Base-by-base conservation (phyloP, 2,329 filamentous ascomycete genomes). In the Stachybotrys echinatus region DNA sequence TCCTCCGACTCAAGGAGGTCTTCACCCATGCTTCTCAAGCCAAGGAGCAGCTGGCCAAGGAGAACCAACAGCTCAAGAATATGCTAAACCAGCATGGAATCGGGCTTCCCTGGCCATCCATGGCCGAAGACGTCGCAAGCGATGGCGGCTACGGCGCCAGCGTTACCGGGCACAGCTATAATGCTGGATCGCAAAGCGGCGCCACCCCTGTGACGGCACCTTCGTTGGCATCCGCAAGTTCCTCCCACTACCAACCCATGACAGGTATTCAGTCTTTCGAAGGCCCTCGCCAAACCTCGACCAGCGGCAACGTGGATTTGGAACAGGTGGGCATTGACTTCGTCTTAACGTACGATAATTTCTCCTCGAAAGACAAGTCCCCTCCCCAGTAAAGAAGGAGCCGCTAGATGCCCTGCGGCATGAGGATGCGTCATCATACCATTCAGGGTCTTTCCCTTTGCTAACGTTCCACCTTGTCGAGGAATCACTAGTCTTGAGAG, bases 321-420 rank as follows among this genome's bases (percentile, higher is more conserved):
- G 87, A 92, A 66, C 86, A 91, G 67, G 82, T 88, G 60, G 89
- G 89, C 65, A 91, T 94, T 73, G 89, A 94, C 70, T 92, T 94
- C 74, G 89, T 94, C 62, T 81, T 94, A 80, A 87, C 88, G 89
- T 94, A 91, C 80, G 88, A 81, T 65, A 61, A 62, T 68, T 70
- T 76, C 71, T 74, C 76, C 69, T 79, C 80, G 71, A 79, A 77
- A 73, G 77, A 81, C 70, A 76, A 80, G 67, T 83, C 82, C 72
- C 81, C 81, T 73, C 80, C 80, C 65, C 73, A 79, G 63, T 79
- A 74, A 73, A 45, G 38, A 42, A 37, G 19, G 31, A 18, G n/a
- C n/a, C 44, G 37, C 19, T 19, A 21, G 18, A 21, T 51, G 54
- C 45, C 43, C 51, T 48, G 54, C 49, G 37, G 49, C 48, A 51